phyloP scores from a whole-genome alignment of 106 monocot genomes.

The Dendrobium catenatum region DNA sequence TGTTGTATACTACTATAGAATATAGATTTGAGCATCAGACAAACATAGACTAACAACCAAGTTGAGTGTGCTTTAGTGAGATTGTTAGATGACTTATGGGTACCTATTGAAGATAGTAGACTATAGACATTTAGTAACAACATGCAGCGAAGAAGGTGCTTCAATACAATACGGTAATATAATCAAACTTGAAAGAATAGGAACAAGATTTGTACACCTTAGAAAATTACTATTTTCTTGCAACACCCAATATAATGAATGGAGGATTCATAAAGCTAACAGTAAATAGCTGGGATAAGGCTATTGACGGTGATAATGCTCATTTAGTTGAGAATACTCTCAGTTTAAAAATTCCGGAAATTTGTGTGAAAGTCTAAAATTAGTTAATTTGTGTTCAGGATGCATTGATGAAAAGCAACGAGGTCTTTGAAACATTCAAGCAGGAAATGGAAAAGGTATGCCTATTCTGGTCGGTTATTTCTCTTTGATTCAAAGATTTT shows the following conservation, averaged over 20 bases:
- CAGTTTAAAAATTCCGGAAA: neutral
- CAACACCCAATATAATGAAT: neutral
- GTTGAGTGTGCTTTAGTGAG: neutral
- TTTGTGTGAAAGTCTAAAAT: neutral
- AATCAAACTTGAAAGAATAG: neutral
- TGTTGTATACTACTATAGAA: too few relatives aligned
- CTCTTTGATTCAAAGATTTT: neutral
- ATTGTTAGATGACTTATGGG: neutral
- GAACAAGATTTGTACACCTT: neutral
- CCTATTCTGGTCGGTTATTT: neutral
- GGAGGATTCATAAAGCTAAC: neutral
- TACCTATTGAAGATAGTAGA: neutral
- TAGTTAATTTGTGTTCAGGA: constrained; percentile 47
- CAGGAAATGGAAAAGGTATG: constrained; percentile 95
- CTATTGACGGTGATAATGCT: neutral
- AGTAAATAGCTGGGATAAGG: neutral
- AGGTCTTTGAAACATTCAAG: constrained; percentile 95
- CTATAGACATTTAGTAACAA: too few relatives aligned
- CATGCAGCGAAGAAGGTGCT: neutral
- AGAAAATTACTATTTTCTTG: neutral
- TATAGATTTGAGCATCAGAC: too few relatives aligned
- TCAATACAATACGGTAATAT: neutral
- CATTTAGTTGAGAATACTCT: constrained; percentile 1
- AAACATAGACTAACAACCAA: too few relatives aligned
- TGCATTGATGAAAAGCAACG: constrained; percentile 82